phyloP scores from a whole-genome alignment of 148 eudicot species.

The Rhododendron henanense region DNA sequence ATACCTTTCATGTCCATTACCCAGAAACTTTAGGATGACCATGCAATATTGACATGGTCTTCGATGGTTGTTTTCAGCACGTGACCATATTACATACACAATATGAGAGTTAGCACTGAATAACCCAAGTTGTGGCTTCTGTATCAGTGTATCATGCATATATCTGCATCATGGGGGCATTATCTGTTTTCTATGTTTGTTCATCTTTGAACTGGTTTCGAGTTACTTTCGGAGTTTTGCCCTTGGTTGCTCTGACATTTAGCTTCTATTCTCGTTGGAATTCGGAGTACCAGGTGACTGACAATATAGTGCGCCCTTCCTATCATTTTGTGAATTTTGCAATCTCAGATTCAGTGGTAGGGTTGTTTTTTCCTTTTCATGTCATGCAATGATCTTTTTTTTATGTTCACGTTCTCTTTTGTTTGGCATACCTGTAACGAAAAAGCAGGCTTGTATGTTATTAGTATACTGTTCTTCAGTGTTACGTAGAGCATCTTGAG shows the following conservation, averaged over 20 bases:
- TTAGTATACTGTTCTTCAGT: background rate
- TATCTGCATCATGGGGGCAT: background rate
- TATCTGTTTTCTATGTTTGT: background rate
- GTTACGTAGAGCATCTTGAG: background rate
- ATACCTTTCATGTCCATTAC: background rate
- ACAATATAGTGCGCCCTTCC: background rate
- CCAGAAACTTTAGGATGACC: slow-evolving; percentile 2
- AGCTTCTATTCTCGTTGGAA: background rate
- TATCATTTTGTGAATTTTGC: background rate
- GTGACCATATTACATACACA: background rate
- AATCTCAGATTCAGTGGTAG: background rate
- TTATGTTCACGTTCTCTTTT: background rate
- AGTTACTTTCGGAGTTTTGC: background rate
- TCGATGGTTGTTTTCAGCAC: background rate
- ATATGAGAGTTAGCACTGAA: background rate
- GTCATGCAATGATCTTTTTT: background rate
- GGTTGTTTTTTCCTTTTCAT: background rate
- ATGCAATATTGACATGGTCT: background rate
- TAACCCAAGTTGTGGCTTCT: background rate
- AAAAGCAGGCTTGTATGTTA: background rate
- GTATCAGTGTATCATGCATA: background rate
- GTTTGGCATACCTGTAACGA: background rate
- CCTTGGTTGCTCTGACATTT: background rate
- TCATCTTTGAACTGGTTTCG: background rate
- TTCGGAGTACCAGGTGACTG: background rate